Conservation (phyloP, 176 grass and related monocot species). For the Thalia dealbata region DNA sequence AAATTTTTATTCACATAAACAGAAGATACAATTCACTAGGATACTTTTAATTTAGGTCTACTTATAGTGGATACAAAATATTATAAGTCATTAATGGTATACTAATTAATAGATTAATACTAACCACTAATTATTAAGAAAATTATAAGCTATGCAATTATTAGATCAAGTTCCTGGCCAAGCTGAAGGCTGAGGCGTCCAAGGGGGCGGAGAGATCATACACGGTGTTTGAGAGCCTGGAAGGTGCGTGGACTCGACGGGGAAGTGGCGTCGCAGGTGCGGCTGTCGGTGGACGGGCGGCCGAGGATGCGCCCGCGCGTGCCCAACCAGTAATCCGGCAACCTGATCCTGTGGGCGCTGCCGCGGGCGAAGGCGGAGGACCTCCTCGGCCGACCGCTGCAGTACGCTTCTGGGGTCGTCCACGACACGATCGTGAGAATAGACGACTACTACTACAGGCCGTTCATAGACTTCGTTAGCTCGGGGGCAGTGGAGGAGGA, state of each 20-base stretch:
- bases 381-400: background rate
- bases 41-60: too few relatives aligned
- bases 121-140: too few relatives aligned
- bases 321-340: conserved; percentile 29
- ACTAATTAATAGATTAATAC: too few relatives aligned
- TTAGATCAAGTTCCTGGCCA: conserved; percentile 50
- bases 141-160: too few relatives aligned
- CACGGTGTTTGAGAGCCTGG: conserved; percentile 25
- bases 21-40: too few relatives aligned
- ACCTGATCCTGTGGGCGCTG: conserved; percentile 29
- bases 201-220: conserved; percentile 14
- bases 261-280: conserved; percentile 14
- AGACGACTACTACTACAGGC: conserved; percentile 26
- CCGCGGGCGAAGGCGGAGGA: conserved; percentile 14
- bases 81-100: too few relatives aligned
- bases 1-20: too few relatives aligned
- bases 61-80: too few relatives aligned
- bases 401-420: conserved; percentile 11
- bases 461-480: conserved; percentile 30
- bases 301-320: conserved; percentile 11
- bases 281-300: conserved; percentile 30
- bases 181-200: conserved; percentile 31
- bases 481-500: conserved; percentile 24
- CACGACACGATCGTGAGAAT: conserved; percentile 12
- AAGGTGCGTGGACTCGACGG: conserved; percentile 16